Evolutionary conservation across 2,329 filamentous ascomycete species (phyloP), one percentile per base, ranked within the genome.

Genomic region (Rhytidhysteron rufulum): DNA sequence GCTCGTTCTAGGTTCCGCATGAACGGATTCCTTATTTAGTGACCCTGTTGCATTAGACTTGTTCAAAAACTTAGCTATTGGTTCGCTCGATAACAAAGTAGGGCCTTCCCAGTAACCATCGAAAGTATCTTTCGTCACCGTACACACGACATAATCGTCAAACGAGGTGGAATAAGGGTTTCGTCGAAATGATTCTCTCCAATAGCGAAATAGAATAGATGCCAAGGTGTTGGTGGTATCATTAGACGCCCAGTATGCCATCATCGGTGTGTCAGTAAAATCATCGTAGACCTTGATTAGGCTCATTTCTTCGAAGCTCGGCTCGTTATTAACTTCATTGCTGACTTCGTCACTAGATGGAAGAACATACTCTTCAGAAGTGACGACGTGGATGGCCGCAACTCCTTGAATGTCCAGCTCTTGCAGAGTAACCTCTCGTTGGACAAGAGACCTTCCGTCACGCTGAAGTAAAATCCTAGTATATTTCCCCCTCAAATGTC

Each of bases 21-120:
- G 42, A 15, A 51, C 47, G 13, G 43, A 40, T 38, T 60, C 55
- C 2, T 47, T 37, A 2, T 22, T 30, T 3, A 60, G 45, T 15
- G 34, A 42, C 10, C 55, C 57, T 13, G 39, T 48, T 20, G 49
- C 53, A 32, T 50, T 30, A 11, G 8, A 10, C 1, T 10, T 18
- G 18, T 47, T 51, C 30, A 60, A 42, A 22, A 41, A 52, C 2
- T 17, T 7, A 5, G 45, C 39, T 6, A 56, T 38, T 4, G 22
- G 22, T 18, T 44, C 27, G 34, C 47, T n/a, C n/a, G n/a, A n/a
- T n/a, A 40, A 51, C 54, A 8, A 48, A 50, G 16, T 25, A 38
- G 18, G 21, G 32, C 27, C 11, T 21, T 15, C 40, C 47, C 17
- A 40, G 43, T 43, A 40, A 47, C 9, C 43, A 41, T 21, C 37